Evolutionary conservation across 345 rosid genomes (phyloP).

Genomic region (thale cress (Arabidopsis thaliana)): TAIR10.1 NC_003074.8:18428501-18429000

Average conservation of each 20-base stretch:
- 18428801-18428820: constrained; percentile 14
- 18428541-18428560: constrained; percentile 50
- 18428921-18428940: constrained; percentile 38
- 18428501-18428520: constrained; percentile 76
- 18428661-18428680: constrained; percentile 27
- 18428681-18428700: constrained; percentile 31
- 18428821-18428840: constrained; percentile 32
- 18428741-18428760: constrained; percentile 32
- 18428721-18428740: constrained; percentile 28
- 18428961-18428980: constrained; percentile 46
- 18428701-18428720: constrained; percentile 7
- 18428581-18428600: constrained; percentile 47
- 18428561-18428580: constrained; percentile 48
- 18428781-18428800: constrained; percentile 22
- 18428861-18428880: constrained; percentile 26
- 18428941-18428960: constrained; percentile 20
- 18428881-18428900: constrained; percentile 26
- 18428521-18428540: constrained; percentile 59
- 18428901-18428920: constrained; percentile 31
- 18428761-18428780: constrained; percentile 33
- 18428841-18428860: constrained; percentile 35
- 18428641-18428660: constrained; percentile 46
- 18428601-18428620: constrained; percentile 26
- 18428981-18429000: constrained; percentile 31
- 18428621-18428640: constrained; percentile 36